Conservation (phyloP, 1,139 yeast genomes). For the Magnusiomyces fungicola region DNA sequence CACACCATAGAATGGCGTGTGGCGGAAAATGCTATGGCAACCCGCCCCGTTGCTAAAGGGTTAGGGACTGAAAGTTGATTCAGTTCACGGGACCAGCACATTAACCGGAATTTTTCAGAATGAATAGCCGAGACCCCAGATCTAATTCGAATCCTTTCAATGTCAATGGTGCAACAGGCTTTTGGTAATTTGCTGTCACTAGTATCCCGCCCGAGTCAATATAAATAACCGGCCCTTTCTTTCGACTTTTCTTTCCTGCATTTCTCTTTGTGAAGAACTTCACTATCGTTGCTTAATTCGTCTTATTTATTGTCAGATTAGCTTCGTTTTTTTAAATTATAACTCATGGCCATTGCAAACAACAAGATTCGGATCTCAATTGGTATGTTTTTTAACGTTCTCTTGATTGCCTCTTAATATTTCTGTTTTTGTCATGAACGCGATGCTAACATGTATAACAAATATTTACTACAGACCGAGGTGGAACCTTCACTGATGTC, state of each 20-base stretch:
- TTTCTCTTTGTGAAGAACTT: neutral
- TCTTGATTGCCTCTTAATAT: neutral
- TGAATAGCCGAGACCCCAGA: neutral
- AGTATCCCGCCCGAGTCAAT: too few relatives aligned
- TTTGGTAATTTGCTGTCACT: too few relatives aligned
- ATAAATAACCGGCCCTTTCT: neutral
- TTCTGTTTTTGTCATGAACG: neutral
- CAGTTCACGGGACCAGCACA: neutral
- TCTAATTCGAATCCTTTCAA: too few relatives aligned
- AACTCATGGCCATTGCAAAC: neutral
- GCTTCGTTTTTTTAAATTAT: neutral
- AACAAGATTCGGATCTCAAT: slow-evolving; percentile 14
- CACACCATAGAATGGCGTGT: too few relatives aligned
- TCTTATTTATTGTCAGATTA: neutral
- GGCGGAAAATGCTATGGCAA: slow-evolving; percentile 10
- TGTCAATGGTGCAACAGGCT: too few relatives aligned
- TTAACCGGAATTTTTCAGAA: neutral
- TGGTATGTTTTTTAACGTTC: slow-evolving; percentile 9
- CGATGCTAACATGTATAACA: too few relatives aligned
- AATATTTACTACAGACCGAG: slow-evolving; percentile 28
- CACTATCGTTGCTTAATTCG: neutral
- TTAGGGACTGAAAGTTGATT: neutral
- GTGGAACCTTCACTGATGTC: slow-evolving; percentile 85
- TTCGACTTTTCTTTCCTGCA: too few relatives aligned
- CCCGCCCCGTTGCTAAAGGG: neutral